Evolutionary conservation across 2,329 filamentous ascomycete genomes (phyloP), one percentile per base, ranked within the genome.

Genomic region (Pseudogymnoascus sp.): DNA sequence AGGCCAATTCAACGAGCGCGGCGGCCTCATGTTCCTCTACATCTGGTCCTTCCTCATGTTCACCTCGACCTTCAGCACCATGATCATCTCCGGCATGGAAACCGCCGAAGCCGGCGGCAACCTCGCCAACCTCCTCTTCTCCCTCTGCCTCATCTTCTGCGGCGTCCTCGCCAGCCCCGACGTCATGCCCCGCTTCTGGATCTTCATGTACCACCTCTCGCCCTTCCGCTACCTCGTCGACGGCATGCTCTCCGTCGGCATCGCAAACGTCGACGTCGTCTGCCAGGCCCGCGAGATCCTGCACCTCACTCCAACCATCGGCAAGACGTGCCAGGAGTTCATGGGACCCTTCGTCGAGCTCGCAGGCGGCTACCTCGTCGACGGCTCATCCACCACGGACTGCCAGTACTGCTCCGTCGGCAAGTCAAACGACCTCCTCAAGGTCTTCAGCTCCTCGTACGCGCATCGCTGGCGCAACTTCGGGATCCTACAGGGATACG

Each of bases 1-100:
- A 3, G 82, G 82, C 66, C 79, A 85, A 67, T 83, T 88, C 1
- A 73, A 82, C 4, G 85, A 91, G 70, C 89, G 91, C 31, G 90
- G 90, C 8, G 88, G 80, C 0, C 83, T 95, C 21, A 89, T 93
- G 83, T 92, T 93, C 79, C 79, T 96, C 25, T 85, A 92, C 69
- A 79, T 93, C 43, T 81, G 87, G 72, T 78, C 83, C 67, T 96
- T 96, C 82, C 80, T 93, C 68, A 76, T 96, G 63, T 93, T 93
- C 77, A 87, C 89, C 0, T 90, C 85, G 10, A 95, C 91, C 4
- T 96, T 96, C 73, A 87, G 90, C 7, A 84, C 89, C 66, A 85
- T 93, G 77, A 79, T 91, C 69, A 91, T 95, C 69, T 86, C 90
- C 0, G 88, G 86, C 14, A 84, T 93, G 65, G 87, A 90, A 64